A percentile compares a stretch with the other conserved stretches of the same genome.
These are phyloP conservation scores for Sugiyamaella americana DNA, from an alignment of 805 yeast genomes.

Conservation along the genomic window DNA sequence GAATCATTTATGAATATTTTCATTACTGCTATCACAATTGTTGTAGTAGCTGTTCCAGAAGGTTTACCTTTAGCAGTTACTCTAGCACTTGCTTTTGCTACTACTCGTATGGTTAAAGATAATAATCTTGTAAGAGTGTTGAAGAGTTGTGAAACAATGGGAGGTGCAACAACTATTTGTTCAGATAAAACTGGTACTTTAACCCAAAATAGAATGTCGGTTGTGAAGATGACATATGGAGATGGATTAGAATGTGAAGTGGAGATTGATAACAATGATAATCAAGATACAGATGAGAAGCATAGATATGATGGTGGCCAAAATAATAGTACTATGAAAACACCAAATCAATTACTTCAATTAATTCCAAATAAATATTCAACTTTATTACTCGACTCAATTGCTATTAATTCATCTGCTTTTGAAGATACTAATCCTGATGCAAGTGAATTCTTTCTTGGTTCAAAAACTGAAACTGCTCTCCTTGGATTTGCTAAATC, in stretches of 20 bases:
- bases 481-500: slow-evolving; percentile 61
- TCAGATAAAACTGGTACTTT: slow-evolving; percentile 97
- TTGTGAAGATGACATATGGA: slow-evolving; percentile 72
- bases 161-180: slow-evolving; percentile 94
- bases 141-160: slow-evolving; percentile 96
- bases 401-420: slow-evolving; percentile 80
- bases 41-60: slow-evolving; percentile 99
- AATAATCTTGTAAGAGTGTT: slow-evolving; percentile 92
- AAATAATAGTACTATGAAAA: neutral
- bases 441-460: slow-evolving; percentile 59
- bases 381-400: slow-evolving; percentile 45
- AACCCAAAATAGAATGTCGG: slow-evolving; percentile 90
- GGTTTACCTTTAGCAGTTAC: slow-evolving; percentile 98
- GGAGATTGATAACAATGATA: slow-evolving; percentile 34
- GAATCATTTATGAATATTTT: slow-evolving; percentile 75
- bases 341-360: neutral
- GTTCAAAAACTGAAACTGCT: slow-evolving; percentile 94
- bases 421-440: slow-evolving; percentile 57
- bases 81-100: slow-evolving; percentile 92
- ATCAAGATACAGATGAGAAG: neutral
- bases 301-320: slow-evolving; percentile 3
- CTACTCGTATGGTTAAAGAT: slow-evolving; percentile 95
- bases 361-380: slow-evolving; percentile 13
- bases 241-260: slow-evolving; percentile 37
- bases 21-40: slow-evolving; percentile 84